Evolutionary conservation across 371 early-diverging fungal species (phyloP), one percentile per base, ranked within the genome.

Genomic region (Thermomucor indicae-seudaticae): DNA sequence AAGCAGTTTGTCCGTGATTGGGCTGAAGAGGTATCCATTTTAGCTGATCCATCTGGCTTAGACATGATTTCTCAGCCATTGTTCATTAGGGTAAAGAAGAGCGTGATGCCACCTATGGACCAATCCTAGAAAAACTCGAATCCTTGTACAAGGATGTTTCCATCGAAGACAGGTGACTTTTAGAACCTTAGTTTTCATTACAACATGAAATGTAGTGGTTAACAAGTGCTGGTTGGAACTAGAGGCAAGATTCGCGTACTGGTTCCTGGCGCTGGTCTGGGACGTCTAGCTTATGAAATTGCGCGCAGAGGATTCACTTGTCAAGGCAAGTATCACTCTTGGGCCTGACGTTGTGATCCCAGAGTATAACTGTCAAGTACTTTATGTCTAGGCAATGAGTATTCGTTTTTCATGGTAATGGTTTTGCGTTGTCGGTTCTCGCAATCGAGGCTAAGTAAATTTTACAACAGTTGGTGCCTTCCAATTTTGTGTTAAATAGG

Each of bases 1-100:
- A 86, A 89, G 57, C 93, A 92, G 62, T 89, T 95, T 75, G 93
- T 92, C 24, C 76, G 97, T 30, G 97, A 97, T 61, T 97, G 97
- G 97, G 75, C 89, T 6, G 81, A 43, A 24, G 88, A 85, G 57
- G 78, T 78, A 6, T n/a, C 17, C n/a, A 25, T 34, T 43, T 19
- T 24, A 22, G 4, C 34, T 39, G 14, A 45, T 51, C 35, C 52
- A n/a, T n/a, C n/a, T n/a, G n/a, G n/a, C n/a, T n/a, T n/a, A n/a
- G n/a, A n/a, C n/a, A n/a, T n/a, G n/a, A n/a, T n/a, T n/a, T n/a
- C n/a, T n/a, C n/a, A n/a, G n/a, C n/a, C n/a, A n/a, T 51, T 46
- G 49, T 55, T 31, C 31, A 6, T 39, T 49, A 87, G 81, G 96
- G 97, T 4, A 58, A 76, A 53, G 28, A 47, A 6, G 97, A 97